Conservation (phyloP, 148 eudicot genomes). For the Persicaria maculosa region DNA sequence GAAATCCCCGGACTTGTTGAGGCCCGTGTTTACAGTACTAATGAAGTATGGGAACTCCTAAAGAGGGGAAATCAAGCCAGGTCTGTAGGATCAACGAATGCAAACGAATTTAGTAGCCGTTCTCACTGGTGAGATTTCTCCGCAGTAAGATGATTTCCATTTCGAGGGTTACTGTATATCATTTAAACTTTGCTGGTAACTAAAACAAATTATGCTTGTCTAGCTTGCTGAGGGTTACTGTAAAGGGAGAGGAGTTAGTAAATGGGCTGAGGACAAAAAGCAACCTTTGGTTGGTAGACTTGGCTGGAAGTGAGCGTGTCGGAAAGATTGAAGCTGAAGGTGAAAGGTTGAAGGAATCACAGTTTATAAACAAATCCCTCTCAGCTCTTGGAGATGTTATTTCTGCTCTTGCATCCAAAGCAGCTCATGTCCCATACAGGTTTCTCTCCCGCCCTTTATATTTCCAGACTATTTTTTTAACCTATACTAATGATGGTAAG, state of each 20-base stretch:
- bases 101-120: conserved; percentile 92
- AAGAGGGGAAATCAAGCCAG: conserved; percentile 68
- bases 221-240: conserved; percentile 84
- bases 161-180: neutral
- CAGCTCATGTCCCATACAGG: conserved; percentile 90
- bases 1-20: conserved; percentile 96
- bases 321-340: conserved; percentile 95
- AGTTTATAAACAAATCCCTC: conserved; percentile 86
- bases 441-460: conserved; percentile 9
- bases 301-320: conserved; percentile 97
- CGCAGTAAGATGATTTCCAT: neutral
- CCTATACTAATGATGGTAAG: neutral
- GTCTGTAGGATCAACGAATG: conserved; percentile 91
- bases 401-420: conserved; percentile 87
- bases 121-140: conserved; percentile 71
- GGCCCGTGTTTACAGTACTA: conserved; percentile 51
- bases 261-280: conserved; percentile 78
- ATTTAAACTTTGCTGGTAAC: neutral
- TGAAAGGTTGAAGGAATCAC: conserved; percentile 92
- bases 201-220: conserved; percentile 11
- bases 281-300: conserved; percentile 93
- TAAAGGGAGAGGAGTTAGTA: conserved; percentile 55
- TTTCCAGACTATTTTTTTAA: neutral
- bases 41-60: conserved; percentile 85
- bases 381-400: conserved; percentile 97